Evolutionary conservation across 2,329 filamentous ascomycete genomes (phyloP).

Genomic region (Fusarium sp.): DNA sequence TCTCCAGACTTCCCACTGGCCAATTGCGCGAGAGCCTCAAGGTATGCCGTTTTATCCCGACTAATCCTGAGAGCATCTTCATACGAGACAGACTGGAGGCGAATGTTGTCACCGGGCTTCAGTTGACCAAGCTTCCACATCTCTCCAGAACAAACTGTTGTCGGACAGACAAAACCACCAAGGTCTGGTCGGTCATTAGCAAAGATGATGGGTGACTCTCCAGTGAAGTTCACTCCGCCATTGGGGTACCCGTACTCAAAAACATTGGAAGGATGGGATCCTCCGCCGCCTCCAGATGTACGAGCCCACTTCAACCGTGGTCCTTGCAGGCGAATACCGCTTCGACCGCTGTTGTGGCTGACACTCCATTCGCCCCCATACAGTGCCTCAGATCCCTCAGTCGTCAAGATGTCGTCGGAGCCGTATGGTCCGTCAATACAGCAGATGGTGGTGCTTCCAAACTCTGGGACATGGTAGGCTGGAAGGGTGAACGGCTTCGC

Average conservation of each 20-base stretch:
- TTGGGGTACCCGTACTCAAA: conserved; percentile 27
- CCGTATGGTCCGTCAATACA: not conserved
- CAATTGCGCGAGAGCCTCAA: not conserved
- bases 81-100: conserved; percentile 21
- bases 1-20: not conserved
- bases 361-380: not conserved
- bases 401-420: not conserved
- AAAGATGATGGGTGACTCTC: conserved; percentile 51
- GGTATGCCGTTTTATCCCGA: not conserved
- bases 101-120: conserved; percentile 43
- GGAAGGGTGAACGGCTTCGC: not conserved
- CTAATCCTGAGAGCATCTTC: not conserved
- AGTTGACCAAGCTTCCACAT: conserved; percentile 53
- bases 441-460: not conserved
- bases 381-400: not conserved
- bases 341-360: conserved; percentile 47
- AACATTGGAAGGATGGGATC: conserved; percentile 68
- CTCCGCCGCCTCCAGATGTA: conserved; percentile 70
- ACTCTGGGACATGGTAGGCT: not conserved
- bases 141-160: conserved; percentile 47
- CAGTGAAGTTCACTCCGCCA: conserved; percentile 49
- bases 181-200: conserved; percentile 48
- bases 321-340: conserved; percentile 69
- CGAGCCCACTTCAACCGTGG: conserved; percentile 69
- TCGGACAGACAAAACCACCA: conserved; percentile 47